Percentiles rank a stretch among this genome's conserved stretches.
These are phyloP conservation scores for Candida schatavii DNA, from an alignment of 805 yeast species.

Conservation along the genomic window DNA sequence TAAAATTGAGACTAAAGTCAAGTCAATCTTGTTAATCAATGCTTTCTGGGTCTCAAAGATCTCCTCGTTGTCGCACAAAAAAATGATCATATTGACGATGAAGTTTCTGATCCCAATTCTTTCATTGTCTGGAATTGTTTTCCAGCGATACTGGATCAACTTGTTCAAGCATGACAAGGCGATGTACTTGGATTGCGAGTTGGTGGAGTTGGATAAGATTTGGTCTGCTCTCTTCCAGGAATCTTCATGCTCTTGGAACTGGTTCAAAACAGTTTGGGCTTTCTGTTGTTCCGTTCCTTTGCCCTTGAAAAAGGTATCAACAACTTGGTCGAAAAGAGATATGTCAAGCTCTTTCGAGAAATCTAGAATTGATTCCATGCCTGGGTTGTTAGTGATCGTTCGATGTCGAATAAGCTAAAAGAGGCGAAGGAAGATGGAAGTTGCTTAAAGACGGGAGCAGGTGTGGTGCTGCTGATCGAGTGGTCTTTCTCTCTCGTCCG, in stretches of 20 bases:
- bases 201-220: conserved; percentile 72
- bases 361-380: conserved; percentile 86
- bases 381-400: too few relatives aligned
- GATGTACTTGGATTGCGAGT: conserved; percentile 87
- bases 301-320: conserved; percentile 78
- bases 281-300: conserved; percentile 62
- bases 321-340: conserved; percentile 74
- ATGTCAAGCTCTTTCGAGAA: conserved; percentile 83
- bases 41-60: conserved; percentile 72
- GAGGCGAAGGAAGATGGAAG: too few relatives aligned
- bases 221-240: conserved; percentile 94
- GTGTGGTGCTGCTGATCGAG: not conserved
- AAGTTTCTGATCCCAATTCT: conserved; percentile 92
- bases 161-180: conserved; percentile 89
- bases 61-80: conserved; percentile 81
- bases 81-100: conserved; percentile 87
- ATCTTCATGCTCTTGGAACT: conserved; percentile 91
- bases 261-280: conserved; percentile 69
- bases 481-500: too few relatives aligned
- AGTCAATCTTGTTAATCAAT: conserved; percentile 86
- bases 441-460: too few relatives aligned
- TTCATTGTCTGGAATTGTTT: conserved; percentile 82
- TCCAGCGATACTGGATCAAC: conserved; percentile 91
- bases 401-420: too few relatives aligned
- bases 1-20: conserved; percentile 88